Evolutionary conservation across 2,329 filamentous ascomycete genomes (phyloP), one percentile per base, ranked within the genome.

Genomic region (Akanthomyces dipterigenus): DNA sequence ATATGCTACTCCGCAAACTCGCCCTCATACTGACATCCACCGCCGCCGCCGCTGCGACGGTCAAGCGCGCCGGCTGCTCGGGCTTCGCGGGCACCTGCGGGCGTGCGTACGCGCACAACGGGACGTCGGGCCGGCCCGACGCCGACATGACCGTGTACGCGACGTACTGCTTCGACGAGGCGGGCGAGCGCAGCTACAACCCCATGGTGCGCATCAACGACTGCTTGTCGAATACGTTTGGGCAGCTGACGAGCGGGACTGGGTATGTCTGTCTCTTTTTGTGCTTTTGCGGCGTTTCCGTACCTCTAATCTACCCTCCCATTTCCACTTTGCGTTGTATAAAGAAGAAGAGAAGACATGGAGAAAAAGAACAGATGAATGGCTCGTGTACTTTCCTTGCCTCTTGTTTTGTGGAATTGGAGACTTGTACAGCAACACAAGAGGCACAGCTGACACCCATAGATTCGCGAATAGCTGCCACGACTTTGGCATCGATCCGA

Each of bases 111-210:
- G 45, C 45, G 31, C 43, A 20, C 8, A 50, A 58, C 55, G 45
- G 45, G 22, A 58, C 55, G 34, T 49, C 55, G 43, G 55, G 55
- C 43, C 45, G n/a, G 12, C 42, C 42, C 42, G 54, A 36, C 28
- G n/a, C 45, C 8, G 55, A 58, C 22, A 46, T 58, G 43, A 16
- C 8, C 43, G 55, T 58, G 8, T 48, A n/a, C 28, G 55, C 55
- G 55, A 58, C 55, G 22, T 58, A 58, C 55, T 58, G 55, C 45
- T 16, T 49, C 55, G 45, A 58, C 43, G 14, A 22, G 24, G 45
- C 34, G 8, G 43, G 43, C 31, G 45, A 58, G 45, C 55, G 55
- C 22, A 31, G 50, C 55, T 58, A 58, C 45, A 58, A 58, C 55
- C 31, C 55, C 31, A 20, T 31, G 43, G 55, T 58, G 31, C 12